These are phyloP conservation scores for Venturia nashicola DNA, from an alignment of 2,329 filamentous ascomycete species.

Conservation along the genomic window DNA sequence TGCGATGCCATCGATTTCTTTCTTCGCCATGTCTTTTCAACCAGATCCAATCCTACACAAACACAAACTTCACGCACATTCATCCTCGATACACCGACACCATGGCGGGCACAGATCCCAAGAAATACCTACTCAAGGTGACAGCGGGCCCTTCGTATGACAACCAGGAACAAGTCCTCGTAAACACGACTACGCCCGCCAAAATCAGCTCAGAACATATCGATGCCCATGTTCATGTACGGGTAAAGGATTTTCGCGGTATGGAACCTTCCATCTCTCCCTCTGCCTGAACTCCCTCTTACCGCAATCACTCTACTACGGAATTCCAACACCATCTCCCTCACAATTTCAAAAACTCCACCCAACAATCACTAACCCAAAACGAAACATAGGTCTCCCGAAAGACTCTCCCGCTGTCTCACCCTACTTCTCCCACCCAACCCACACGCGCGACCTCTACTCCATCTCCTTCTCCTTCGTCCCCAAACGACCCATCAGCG, in stretches of 20 bases:
- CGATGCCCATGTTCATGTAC: conserved; percentile 58
- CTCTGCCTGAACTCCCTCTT: too few species aligned
- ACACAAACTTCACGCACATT: not conserved
- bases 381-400: conserved; percentile 50
- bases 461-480: conserved; percentile 69
- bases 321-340: not conserved
- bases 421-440: conserved; percentile 7
- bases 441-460: conserved; percentile 58
- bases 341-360: too few species aligned
- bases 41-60: too few species aligned
- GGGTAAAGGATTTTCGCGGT: conserved; percentile 52
- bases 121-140: conserved; percentile 65
- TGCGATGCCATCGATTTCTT: not conserved
- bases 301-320: too few species aligned
- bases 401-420: conserved; percentile 48
- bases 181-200: conserved; percentile 57
- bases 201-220: conserved; percentile 52
- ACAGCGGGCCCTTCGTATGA: conserved; percentile 74
- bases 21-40: not conserved
- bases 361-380: not conserved
- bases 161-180: conserved; percentile 53
- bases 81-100: not conserved
- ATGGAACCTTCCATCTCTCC: conserved; percentile 9
- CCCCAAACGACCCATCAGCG: conserved; percentile 55
- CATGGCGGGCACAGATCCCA: not conserved